Conservation (phyloP, 768 basidiomycete species). For the Polyporus arcularius region DNA sequence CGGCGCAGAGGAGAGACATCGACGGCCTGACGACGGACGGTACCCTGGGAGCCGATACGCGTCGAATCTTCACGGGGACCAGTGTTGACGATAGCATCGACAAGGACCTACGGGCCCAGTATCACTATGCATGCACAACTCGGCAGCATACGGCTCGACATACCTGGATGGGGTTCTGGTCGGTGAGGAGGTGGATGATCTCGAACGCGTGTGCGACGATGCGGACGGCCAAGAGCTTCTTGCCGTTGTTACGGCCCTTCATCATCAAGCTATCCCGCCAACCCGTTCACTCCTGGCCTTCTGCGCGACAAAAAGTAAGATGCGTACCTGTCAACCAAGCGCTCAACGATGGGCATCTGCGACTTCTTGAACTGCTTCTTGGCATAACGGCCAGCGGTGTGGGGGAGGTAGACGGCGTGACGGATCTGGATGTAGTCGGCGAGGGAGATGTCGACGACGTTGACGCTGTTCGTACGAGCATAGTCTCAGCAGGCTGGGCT, state of each 20-base stretch:
- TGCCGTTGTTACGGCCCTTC: conserved; percentile 99
- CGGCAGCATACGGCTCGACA: conserved; percentile 24
- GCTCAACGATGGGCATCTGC: conserved; percentile 99
- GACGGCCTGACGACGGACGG: conserved; percentile 98
- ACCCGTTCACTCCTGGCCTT: neutral
- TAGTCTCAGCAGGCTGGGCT: conserved; percentile 1
- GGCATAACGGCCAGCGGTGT: conserved; percentile 98
- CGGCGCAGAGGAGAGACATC: conserved; percentile 98
- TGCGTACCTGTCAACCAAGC: conserved; percentile 91
- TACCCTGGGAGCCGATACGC: conserved; percentile 99
- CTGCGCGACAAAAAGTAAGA: neutral
- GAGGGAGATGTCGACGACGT: conserved; percentile 98
- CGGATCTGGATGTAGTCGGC: conserved; percentile 99
- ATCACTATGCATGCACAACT: neutral
- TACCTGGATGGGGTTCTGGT: conserved; percentile 99
- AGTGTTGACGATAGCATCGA: conserved; percentile 99
- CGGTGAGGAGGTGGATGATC: conserved; percentile 99
- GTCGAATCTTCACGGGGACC: conserved; percentile 99
- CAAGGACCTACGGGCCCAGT: conserved; percentile 63
- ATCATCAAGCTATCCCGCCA: conserved; percentile 85
- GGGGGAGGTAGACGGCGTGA: conserved; percentile 95
- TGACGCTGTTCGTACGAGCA: conserved; percentile 59
- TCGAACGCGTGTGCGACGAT: conserved; percentile 99
- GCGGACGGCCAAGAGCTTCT: conserved; percentile 98
- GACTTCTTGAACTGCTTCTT: conserved; percentile 99